Base-by-base conservation (phyloP, 176 grass and related monocot genomes). In the Oryza nivara region DNA sequence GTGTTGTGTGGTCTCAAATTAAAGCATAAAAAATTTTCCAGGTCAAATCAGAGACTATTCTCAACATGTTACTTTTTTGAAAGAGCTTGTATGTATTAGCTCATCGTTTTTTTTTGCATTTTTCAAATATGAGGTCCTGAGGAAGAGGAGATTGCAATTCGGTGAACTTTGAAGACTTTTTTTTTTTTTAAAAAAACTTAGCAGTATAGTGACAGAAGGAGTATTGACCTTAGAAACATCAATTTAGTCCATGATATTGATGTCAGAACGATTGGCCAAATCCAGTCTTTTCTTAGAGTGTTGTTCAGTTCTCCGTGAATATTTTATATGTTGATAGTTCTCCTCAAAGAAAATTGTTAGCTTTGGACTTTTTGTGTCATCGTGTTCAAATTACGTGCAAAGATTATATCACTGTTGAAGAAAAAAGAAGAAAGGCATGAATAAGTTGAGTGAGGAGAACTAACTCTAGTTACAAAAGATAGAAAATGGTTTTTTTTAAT, bases 241-340 rank as follows among this genome's bases (percentile, higher is more conserved):
- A 63, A 32, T 80, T 80, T 74, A 56, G 76, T 86, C 75, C 20
- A 86, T 51, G 84, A 86, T 73, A 16, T 56, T 19, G 22, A 67
- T 40, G 22, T 67, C 40, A 30, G n/a, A 52, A 30, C 56, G 10
- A 41, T 80, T 80, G 76, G 40, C 40, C 40, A 41, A 8, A 41
- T n/a, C 22, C 22, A 68, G 85, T 60, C 34, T 54, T 65, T 72
- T 63, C 22, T 80, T 70, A 26, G 13, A 7, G 19, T 48, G 19
- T 26, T 22, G 6, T 22, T 34, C 54, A 56, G 66, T 51, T 72
- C 17, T 47, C 28, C 10, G 16, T 17, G 46, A 65, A 3, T 56
- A 44, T 56, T 56, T 43, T 56, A 19, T 56, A 56, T 56, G 47
- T 47, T 11, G 10, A 15, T 14, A 49, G 5, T 19, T 54, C 19